phyloP scores from a whole-genome alignment of 1,284 basidiomycete genomes.

The Fomitopsis pinicola region DNA sequence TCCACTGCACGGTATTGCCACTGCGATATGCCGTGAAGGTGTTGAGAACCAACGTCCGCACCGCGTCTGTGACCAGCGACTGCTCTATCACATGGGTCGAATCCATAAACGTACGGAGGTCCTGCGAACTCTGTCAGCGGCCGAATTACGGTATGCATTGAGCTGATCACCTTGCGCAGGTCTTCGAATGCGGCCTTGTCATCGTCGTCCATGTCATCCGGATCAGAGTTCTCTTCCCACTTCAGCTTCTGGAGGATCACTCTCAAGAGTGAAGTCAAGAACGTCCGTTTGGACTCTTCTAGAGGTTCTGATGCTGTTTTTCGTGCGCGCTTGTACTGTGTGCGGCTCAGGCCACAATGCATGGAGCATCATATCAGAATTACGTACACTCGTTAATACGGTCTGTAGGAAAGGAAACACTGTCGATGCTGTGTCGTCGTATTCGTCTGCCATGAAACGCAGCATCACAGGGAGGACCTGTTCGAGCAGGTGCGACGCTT shows the following conservation, averaged over 20 bases:
- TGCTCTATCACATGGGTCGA: conserved; percentile 80
- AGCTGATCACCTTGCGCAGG: conserved; percentile 68
- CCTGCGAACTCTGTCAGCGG: conserved; percentile 37
- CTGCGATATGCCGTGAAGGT: conserved; percentile 68
- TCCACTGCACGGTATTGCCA: conserved; percentile 75
- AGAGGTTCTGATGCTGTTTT: conserved; percentile 66
- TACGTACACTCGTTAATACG: conserved; percentile 70
- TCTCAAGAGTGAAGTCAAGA: conserved; percentile 78
- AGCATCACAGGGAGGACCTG: conserved; percentile 81
- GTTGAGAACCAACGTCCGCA: conserved; percentile 67
- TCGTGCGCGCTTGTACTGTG: conserved; percentile 74
- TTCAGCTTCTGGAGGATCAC: conserved; percentile 87
- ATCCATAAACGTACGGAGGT: conserved; percentile 80
- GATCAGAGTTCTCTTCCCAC: conserved; percentile 85
- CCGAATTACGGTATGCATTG: background rate
- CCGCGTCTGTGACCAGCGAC: conserved; percentile 70
- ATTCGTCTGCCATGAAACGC: conserved; percentile 86
- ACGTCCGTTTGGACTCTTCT: conserved; percentile 72
- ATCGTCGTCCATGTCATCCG: conserved; percentile 85
- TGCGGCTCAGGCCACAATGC: background rate
- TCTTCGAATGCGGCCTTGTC: conserved; percentile 83
- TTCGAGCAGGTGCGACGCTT: conserved; percentile 67
- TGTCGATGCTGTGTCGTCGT: conserved; percentile 83
- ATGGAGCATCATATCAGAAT: background rate
- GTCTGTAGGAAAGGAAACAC: conserved; percentile 79